A percentile compares a stretch with the other conserved stretches of the same genome.
Conservation (phyloP, 139 green algal genomes). For the Chlamydomonas sphaeroides region DNA sequence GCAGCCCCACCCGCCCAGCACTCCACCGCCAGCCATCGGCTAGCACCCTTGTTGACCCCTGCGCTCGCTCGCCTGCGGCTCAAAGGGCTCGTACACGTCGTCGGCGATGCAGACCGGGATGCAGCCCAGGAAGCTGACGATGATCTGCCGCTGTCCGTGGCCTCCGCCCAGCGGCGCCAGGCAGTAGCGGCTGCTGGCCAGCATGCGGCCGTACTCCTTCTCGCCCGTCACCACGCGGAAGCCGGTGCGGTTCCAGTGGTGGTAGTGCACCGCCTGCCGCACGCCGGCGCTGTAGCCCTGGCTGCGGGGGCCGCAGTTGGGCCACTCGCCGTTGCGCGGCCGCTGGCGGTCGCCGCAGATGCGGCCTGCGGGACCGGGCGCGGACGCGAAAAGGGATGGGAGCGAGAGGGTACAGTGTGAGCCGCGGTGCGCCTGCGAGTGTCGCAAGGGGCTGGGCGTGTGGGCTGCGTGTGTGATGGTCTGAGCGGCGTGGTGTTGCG, state of each 20-base stretch:
- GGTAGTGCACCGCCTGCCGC: conserved; percentile 38
- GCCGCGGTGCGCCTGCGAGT: no score
- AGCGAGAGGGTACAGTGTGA: no score
- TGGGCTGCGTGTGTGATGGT: no score
- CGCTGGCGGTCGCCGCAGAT: conserved; percentile 13
- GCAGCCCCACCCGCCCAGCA: no score
- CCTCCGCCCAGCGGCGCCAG: conserved; percentile 41
- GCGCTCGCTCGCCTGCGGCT: conserved; percentile 32
- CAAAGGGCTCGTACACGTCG: conserved; percentile 48
- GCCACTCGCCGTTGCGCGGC: conserved; percentile 13
- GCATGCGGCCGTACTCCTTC: not conserved
- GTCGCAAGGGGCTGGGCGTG: no score
- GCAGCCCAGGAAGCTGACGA: conserved; percentile 53
- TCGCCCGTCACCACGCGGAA: conserved; percentile 27
- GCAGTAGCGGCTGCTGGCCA: conserved; percentile 15
- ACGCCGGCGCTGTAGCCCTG: conserved; percentile 37
- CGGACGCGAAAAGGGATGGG: no score
- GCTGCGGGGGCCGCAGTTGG: conserved; percentile 20
- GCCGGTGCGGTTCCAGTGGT: conserved; percentile 50
- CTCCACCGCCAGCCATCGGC: no score
- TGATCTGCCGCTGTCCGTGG: conserved; percentile 48
- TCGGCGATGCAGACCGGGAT: conserved; percentile 47
- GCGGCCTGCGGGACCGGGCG: not conserved
- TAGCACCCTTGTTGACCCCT: no score
- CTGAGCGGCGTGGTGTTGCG: no score